These are phyloP conservation scores for Oxyria digyna DNA, from an alignment of 148 eudicot species.

Conservation along the genomic window DNA sequence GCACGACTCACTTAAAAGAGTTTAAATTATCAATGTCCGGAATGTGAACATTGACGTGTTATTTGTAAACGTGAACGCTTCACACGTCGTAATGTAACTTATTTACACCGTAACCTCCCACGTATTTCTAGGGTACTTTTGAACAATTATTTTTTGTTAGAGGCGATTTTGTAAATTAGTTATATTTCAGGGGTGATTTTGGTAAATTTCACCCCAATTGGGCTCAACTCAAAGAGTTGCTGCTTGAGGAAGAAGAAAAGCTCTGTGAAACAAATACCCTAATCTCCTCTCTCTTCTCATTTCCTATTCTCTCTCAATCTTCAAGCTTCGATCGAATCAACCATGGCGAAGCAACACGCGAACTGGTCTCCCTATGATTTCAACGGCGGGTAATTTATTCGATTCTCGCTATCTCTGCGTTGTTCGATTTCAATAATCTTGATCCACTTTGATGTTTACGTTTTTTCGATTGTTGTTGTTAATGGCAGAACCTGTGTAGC, in stretches of 20 bases:
- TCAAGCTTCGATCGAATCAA: background rate
- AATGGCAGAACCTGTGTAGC: constrained; percentile 60
- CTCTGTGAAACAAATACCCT: background rate
- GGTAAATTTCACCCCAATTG: background rate
- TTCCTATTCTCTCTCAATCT: background rate
- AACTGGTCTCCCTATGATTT: constrained; percentile 84
- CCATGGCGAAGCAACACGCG: constrained; percentile 58
- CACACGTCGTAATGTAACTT: no score
- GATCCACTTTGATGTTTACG: background rate
- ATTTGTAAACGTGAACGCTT: no score
- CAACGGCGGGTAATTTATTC: constrained; percentile 64
- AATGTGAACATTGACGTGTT: no score
- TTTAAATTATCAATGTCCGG: no score
- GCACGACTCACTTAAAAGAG: no score
- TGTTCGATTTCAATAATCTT: background rate
- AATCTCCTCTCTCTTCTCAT: background rate
- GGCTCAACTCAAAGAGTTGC: background rate
- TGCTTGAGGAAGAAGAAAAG: constrained; percentile 11
- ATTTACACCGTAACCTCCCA: no score
- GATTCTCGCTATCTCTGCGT: background rate
- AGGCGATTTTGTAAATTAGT: no score
- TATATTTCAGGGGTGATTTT: no score
- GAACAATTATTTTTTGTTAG: no score
- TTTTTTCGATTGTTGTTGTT: background rate
- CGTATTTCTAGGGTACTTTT: no score